A percentile compares a stretch with the other conserved stretches of the same genome.
These are phyloP conservation scores for Corylus americana DNA, from an alignment of 306 rosid genomes.

Conservation along the genomic window DNA sequence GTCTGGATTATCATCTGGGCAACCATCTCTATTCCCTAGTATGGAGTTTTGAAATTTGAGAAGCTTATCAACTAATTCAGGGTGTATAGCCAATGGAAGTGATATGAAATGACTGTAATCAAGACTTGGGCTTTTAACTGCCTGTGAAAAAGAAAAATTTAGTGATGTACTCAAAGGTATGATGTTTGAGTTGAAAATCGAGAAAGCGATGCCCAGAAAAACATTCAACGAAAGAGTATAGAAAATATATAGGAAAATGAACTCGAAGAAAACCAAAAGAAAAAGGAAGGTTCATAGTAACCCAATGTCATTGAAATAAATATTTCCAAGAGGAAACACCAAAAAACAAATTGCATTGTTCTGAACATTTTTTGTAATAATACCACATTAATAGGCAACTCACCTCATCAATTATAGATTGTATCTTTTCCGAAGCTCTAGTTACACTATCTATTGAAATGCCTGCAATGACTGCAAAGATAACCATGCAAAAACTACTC, in stretches of 20 bases:
- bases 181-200: not conserved
- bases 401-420: constrained; percentile 69
- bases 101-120: constrained; percentile 93
- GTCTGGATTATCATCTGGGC: constrained; percentile 39
- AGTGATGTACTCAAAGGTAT: not conserved
- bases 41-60: constrained; percentile 64
- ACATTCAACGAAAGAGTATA: not conserved
- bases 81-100: constrained; percentile 91
- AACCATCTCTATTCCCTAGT: constrained; percentile 49
- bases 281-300: constrained; percentile 1
- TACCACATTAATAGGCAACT: constrained; percentile 35
- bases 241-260: not conserved
- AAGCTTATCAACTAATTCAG: constrained; percentile 82
- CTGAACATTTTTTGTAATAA: constrained; percentile 28
- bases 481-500: constrained; percentile 25
- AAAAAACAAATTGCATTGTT: constrained; percentile 11
- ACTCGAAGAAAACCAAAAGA: not conserved
- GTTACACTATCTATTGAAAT: constrained; percentile 56
- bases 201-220: not conserved
- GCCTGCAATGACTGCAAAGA: constrained; percentile 76
- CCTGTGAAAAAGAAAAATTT: constrained; percentile 37
- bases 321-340: constrained; percentile 14
- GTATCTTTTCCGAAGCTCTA: constrained; percentile 75
- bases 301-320: too few relatives aligned
- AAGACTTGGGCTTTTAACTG: constrained; percentile 67